A percentile compares a stretch with the other conserved stretches of the same genome.
Evolutionary conservation across 305 asterid species (phyloP).

Genomic region (Fraxinus dipetala): DNA sequence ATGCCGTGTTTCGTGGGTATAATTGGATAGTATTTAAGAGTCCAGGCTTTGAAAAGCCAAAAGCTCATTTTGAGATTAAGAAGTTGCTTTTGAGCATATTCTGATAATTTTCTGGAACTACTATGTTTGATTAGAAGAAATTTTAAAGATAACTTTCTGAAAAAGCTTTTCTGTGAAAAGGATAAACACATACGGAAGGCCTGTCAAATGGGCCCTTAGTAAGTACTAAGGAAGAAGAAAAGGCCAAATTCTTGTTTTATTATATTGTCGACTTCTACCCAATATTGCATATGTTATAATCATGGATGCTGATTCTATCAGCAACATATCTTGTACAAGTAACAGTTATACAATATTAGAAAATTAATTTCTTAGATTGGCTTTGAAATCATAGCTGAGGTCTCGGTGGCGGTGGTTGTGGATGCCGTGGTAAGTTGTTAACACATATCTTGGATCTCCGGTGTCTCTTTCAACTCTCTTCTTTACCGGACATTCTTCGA

Average conservation of each 20-base stretch:
- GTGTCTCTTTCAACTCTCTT: constrained; percentile 50
- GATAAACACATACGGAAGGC: not conserved
- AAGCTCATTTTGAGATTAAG: not conserved
- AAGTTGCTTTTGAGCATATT: not conserved
- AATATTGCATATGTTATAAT: not conserved
- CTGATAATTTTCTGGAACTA: not conserved
- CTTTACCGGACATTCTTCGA: constrained; percentile 49
- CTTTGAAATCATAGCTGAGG: constrained; percentile 2
- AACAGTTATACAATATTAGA: not conserved
- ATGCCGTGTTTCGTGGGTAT: not conserved
- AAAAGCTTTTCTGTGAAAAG: not conserved
- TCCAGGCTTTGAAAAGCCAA: not conserved
- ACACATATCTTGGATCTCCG: constrained; percentile 40
- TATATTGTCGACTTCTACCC: not conserved
- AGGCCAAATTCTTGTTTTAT: not conserved
- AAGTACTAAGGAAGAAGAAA: not conserved
- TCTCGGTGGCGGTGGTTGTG: constrained; percentile 49
- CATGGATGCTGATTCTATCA: not conserved
- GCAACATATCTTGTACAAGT: not conserved
- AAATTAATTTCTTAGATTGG: not conserved
- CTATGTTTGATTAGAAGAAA: not conserved
- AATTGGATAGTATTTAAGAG: not conserved
- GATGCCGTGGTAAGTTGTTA: constrained; percentile 47
- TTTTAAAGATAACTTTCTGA: not conserved
- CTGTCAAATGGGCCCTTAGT: not conserved